These are phyloP conservation scores for Monilinia polystroma DNA, from an alignment of 2,329 filamentous ascomycete genomes.

Conservation along the genomic window DNA sequence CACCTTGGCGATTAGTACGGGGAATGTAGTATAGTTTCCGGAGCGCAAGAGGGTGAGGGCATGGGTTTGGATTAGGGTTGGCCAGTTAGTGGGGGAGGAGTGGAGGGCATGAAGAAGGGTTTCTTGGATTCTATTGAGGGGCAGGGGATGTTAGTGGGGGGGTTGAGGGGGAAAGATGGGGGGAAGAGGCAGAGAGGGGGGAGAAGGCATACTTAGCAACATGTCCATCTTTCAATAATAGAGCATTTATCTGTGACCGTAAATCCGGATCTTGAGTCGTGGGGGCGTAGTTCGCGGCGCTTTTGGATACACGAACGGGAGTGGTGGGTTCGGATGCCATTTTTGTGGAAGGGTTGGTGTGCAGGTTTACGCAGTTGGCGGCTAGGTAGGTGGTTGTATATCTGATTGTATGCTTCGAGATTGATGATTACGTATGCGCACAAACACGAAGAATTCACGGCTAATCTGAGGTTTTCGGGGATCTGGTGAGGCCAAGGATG, in stretches of 20 bases:
- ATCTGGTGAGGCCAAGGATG: neutral
- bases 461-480: neutral
- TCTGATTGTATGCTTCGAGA: neutral
- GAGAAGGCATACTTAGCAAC: constrained; percentile 52
- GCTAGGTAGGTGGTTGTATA: neutral
- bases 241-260: constrained; percentile 60
- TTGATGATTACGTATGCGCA: neutral
- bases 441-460: neutral
- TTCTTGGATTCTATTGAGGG: constrained; percentile 58
- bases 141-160: constrained; percentile 13
- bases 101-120: constrained; percentile 61
- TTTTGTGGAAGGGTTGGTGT: constrained; percentile 5
- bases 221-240: constrained; percentile 58
- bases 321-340: constrained; percentile 42
- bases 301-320: constrained; percentile 58
- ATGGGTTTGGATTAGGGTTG: constrained; percentile 58
- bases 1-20: constrained; percentile 58
- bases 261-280: constrained; percentile 62
- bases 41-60: constrained; percentile 60
- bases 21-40: constrained; percentile 60
- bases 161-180: neutral
- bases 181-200: no score
- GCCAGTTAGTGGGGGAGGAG: constrained; percentile 61
- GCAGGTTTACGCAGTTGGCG: neutral
- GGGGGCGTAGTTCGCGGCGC: constrained; percentile 57